Conservation (phyloP, 228 moss, liverwort and hornwort species). For the Sphagnum fallax region DNA sequence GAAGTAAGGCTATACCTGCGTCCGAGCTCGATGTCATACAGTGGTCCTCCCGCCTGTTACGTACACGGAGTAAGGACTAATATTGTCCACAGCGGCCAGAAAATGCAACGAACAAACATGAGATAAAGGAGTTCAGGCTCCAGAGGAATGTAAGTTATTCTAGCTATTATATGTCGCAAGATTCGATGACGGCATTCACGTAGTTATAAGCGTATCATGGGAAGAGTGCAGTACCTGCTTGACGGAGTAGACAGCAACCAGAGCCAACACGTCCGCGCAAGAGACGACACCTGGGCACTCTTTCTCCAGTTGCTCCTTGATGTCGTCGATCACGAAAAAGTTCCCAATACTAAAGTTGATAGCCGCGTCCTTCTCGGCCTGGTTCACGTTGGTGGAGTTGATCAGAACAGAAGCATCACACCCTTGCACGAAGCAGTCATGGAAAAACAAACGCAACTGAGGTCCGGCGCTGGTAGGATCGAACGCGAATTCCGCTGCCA, state of each 20-base stretch:
- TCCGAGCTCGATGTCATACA: constrained; percentile 19
- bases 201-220: neutral
- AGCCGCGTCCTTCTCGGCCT: constrained; percentile 7
- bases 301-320: constrained; percentile 20
- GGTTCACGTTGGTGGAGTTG: neutral
- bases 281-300: constrained; percentile 21
- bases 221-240: neutral
- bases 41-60: constrained; percentile 19
- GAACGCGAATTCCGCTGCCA: neutral
- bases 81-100: neutral
- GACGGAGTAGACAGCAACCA: constrained; percentile 17
- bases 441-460: constrained; percentile 1
- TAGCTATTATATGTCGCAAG: no score
- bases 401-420: constrained; percentile 4
- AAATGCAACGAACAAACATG: neutral
- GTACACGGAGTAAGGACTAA: no score
- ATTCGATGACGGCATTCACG: neutral
- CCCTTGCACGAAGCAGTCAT: constrained; percentile 7
- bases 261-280: constrained; percentile 18
- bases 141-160: no score
- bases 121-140: neutral
- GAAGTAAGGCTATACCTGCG: constrained; percentile 22
- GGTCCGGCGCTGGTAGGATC: constrained; percentile 3
- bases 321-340: constrained; percentile 18
- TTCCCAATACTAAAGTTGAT: constrained; percentile 22